Percentiles rank a stretch among this genome's conserved stretches.
Evolutionary conservation across 371 early-diverging fungal genomes (phyloP).

Genomic region (Mortierella sp.): DNA sequence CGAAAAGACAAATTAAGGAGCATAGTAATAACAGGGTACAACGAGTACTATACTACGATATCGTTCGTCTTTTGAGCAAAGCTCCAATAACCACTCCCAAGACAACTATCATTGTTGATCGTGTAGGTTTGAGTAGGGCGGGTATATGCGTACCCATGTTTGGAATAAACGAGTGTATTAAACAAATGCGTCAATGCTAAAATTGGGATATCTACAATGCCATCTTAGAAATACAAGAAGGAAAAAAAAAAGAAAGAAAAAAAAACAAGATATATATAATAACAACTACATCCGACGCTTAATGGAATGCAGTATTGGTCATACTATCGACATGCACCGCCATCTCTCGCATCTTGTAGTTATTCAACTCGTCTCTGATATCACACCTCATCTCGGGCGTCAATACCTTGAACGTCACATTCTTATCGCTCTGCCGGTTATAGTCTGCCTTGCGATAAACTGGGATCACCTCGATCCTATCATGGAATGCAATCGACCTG

Average conservation of each 20-base stretch:
- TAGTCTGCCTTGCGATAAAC: constrained; percentile 72
- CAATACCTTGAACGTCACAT: constrained; percentile 71
- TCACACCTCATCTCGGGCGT: constrained; percentile 72
- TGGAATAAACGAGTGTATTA: no score
- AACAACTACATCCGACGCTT: neutral
- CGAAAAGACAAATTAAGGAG: no score
- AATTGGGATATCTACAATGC: no score
- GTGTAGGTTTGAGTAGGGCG: no score
- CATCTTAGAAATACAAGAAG: no score
- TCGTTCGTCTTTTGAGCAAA: no score
- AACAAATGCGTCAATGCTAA: no score
- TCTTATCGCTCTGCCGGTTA: constrained; percentile 68
- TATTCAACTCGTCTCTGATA: constrained; percentile 75
- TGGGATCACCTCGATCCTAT: constrained; percentile 69
- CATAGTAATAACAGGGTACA: no score
- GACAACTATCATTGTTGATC: no score
- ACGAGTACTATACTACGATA: no score
- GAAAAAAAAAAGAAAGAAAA: neutral
- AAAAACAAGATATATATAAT: neutral
- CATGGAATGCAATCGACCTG: constrained; percentile 24
- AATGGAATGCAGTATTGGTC: constrained; percentile 57
- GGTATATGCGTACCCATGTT: no score
- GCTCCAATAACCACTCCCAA: no score
- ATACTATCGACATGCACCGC: constrained; percentile 69
- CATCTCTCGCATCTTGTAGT: constrained; percentile 75